These are phyloP conservation scores for Priceomyces castillae DNA, from an alignment of 805 yeast genomes.

Conservation along the genomic window DNA sequence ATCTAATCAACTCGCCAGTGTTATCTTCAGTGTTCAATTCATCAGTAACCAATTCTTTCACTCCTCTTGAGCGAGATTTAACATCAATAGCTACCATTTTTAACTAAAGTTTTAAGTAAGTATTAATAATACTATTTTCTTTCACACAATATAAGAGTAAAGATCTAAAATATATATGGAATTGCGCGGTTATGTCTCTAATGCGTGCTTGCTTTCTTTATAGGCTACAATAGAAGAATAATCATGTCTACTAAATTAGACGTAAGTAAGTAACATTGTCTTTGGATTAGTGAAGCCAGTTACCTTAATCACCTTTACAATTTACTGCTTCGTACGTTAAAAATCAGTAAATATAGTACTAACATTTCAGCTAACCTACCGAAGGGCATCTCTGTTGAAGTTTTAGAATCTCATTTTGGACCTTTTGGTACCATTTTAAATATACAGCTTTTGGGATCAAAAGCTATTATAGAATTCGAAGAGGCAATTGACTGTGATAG, in stretches of 20 bases:
- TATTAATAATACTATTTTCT: no score
- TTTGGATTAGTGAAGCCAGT: no score
- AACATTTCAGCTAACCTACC: conserved; percentile 11
- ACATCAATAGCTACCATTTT: conserved; percentile 49
- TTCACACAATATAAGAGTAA: no score
- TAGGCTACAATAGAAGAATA: no score
- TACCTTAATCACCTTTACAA: no score
- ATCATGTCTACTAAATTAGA: neutral
- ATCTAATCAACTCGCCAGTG: conserved; percentile 42
- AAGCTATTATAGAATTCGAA: conserved; percentile 11
- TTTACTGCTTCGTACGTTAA: no score
- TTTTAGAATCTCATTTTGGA: conserved; percentile 9
- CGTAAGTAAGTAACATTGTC: neutral
- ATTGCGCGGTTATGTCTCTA: no score
- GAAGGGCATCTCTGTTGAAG: conserved; percentile 3
- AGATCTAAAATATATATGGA: no score
- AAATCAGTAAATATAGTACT: conserved; percentile 1
- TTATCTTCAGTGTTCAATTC: conserved; percentile 29
- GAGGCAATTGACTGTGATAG: conserved; percentile 10
- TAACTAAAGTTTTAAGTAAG: neutral
- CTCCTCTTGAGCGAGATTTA: conserved; percentile 57
- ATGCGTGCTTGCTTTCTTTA: no score
- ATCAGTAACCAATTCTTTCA: conserved; percentile 48
- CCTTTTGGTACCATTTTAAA: conserved; percentile 11
- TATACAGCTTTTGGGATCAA: neutral